A percentile compares a stretch with the other conserved stretches of the same genome.
phyloP scores from a whole-genome alignment of 768 basidiomycete species.

The Cyathus striatus region DNA sequence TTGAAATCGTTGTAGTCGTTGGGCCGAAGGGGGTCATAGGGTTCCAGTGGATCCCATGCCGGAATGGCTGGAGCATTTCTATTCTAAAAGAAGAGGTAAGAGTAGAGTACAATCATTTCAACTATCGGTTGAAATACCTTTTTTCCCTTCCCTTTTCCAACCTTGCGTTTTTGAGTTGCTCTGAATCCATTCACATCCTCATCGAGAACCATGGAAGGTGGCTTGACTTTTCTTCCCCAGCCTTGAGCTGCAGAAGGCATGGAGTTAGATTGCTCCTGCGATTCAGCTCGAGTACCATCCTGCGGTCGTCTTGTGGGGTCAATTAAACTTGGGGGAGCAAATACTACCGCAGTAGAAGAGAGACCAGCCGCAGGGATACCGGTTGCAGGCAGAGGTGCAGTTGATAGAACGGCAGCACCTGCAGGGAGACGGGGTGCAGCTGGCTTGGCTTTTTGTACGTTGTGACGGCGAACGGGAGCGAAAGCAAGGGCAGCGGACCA shows the following conservation, averaged over 20 bases:
- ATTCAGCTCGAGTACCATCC: too few relatives aligned
- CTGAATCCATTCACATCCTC: conserved; percentile 87
- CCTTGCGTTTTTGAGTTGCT: conserved; percentile 47
- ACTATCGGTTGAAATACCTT: too few relatives aligned
- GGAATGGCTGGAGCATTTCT: conserved; percentile 47
- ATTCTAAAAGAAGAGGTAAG: conserved; percentile 35
- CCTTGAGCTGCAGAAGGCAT: conserved; percentile 41
- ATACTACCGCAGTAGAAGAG: conserved; percentile 62
- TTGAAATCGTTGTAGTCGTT: conserved; percentile 92
- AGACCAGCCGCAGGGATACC: too few relatives aligned
- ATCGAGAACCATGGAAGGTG: conserved; percentile 86
- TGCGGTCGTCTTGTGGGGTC: conserved; percentile 27
- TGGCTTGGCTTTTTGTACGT: conserved; percentile 54
- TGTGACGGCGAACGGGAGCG: conserved; percentile 70
- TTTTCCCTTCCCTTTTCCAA: conserved; percentile 52
- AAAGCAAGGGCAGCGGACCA: conserved; percentile 91
- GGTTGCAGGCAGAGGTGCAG: conserved; percentile 21
- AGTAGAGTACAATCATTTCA: conserved; percentile 1
- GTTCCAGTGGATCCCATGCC: conserved; percentile 76
- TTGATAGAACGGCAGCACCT: conserved; percentile 53
- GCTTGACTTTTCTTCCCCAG: conserved; percentile 88
- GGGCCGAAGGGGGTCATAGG: conserved; percentile 77
- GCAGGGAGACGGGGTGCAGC: conserved; percentile 49
- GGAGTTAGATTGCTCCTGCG: conserved; percentile 8
- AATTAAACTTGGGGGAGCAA: conserved; percentile 61